Conservation (phyloP, 2,329 filamentous ascomycete species). For the Microdochium trichocladiopsis region DNA sequence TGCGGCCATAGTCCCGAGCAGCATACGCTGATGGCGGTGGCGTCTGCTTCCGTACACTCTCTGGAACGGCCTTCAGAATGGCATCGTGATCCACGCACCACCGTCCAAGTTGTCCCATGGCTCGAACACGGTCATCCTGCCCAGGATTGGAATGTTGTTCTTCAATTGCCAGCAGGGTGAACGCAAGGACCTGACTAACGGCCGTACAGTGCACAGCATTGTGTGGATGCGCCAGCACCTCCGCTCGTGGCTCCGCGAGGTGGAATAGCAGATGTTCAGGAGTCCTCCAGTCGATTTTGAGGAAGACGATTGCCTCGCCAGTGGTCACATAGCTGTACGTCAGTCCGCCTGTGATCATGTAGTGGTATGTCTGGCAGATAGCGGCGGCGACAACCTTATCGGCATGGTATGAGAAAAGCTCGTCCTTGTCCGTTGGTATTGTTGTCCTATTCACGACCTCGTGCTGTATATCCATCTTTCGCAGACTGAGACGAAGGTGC, state of each 20-base stretch:
- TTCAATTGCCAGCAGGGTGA: too few species aligned
- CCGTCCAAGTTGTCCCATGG: background rate
- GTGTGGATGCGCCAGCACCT: background rate
- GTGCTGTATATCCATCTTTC: too few species aligned
- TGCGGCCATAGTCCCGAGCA: background rate
- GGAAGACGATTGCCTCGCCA: too few species aligned
- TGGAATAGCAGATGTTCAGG: background rate
- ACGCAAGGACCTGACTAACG: background rate
- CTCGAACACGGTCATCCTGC: background rate
- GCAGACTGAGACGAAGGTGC: slow-evolving; percentile 6
- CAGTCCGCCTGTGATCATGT: too few species aligned
- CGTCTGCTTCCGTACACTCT: background rate
- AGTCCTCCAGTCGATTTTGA: background rate
- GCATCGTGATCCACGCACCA: background rate
- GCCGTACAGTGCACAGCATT: background rate
- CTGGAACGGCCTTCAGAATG: background rate
- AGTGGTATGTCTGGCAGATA: too few species aligned
- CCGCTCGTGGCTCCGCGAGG: background rate
- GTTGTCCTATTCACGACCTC: too few species aligned
- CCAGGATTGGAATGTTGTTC: background rate
- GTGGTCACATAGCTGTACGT: too few species aligned
- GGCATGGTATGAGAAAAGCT: too few species aligned
- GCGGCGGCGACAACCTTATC: too few species aligned
- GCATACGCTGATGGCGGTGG: background rate
- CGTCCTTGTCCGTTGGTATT: too few species aligned